Base-by-base conservation (phyloP, 257 asterid species). In the Vinca minor region DNA sequence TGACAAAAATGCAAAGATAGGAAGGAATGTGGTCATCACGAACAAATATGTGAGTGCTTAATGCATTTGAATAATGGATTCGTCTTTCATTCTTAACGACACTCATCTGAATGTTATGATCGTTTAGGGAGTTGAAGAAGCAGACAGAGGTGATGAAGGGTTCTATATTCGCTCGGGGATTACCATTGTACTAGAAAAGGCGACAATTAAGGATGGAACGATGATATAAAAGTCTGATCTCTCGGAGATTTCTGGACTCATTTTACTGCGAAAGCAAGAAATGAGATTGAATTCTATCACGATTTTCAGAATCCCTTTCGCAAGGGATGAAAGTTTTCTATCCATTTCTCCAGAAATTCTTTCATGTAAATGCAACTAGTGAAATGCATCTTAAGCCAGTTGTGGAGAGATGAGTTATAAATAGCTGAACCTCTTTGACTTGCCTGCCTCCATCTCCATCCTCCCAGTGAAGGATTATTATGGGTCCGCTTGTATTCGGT, bases 1-100 rank as follows among this genome's bases (percentile, higher is more conserved):
- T 36, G 98, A 92, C 86, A 92, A 92, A 84, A 92, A 92, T 6
- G 96, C 80, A 29, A 89, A 84, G 79, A 82, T 92, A 13, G 98
- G 98, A 73, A 83, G 82, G 26, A 75, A 93, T 31, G 98, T 93
- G 69, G 73, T 76, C 69, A 89, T 93, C 84, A 73, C 72, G 85
- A 93, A 93, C 71, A 89, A 84, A 77, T 88, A 89, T 15, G 98
- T 93, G 74, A 84, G 97, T 36, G 4, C 54, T 13, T n/a, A 14
- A 15, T 5, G 29, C 39, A 26, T 26, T n/a, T n/a, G 21, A 44
- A 14, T 60, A 17, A 48, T 58, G 36, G 7, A 20, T 3, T 6
- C 18, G 15, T 4, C 35, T 23, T 61, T 45, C 10, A n/a, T 10
- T 64, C 62, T 32, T 23, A 13, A 5, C 4, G 7, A 28, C 55